Base-by-base conservation (phyloP, 192 early-diverging fungal genomes). In the Allomyces javanicus region DNA sequence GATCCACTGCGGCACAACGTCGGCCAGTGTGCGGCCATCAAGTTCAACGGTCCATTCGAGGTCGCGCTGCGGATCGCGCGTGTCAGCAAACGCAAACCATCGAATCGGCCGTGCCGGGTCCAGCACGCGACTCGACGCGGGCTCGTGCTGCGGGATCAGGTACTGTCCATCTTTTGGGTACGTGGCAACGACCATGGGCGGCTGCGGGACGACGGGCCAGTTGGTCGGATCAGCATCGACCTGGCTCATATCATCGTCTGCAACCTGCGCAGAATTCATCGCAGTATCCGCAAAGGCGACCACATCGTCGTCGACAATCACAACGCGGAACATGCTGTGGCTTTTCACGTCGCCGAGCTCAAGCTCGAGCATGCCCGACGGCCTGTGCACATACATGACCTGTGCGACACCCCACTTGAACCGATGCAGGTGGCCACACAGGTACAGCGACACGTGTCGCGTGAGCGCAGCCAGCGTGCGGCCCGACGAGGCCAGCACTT, bases 271-370 rank as follows among this genome's bases (percentile, higher is more conserved):
- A 21, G 12, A 4, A n/a, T 21, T n/a, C 12, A n/a, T 58, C 17
- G 50, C 17, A 10, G 21, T 3, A 70, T 96, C 93, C 1, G 78
- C 74, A 75, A 94, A 89, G 6, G 87, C 83, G 17, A 96, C 77
- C 64, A 94, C 64, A 68, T 96, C 92, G 64, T 94, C 70, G 69
- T 96, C 93, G 1, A 96, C 80, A 10, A 86, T 87, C 50, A 90
- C 83, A 25, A 96, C 81, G 44, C 93, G 78, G 68, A 89, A 93
- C n/a, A 85, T 63, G 0, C 85, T 91, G 72, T 94, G 89, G 65
- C 85, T 79, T 75, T 96, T 96, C 78, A 96, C 82, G 64, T 96
- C 93, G 24, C 82, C 89, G 11, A 96, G 72, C 76, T 95, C 92
- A 19, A 96, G 76, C 74, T 96, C 88, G 68, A 89, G 73, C 62